Percentiles rank a stretch among this genome's conserved stretches.
These are phyloP conservation scores for Penicillium griseofulvum DNA, from an alignment of 2,329 filamentous ascomycete genomes.

Conservation along the genomic window DNA sequence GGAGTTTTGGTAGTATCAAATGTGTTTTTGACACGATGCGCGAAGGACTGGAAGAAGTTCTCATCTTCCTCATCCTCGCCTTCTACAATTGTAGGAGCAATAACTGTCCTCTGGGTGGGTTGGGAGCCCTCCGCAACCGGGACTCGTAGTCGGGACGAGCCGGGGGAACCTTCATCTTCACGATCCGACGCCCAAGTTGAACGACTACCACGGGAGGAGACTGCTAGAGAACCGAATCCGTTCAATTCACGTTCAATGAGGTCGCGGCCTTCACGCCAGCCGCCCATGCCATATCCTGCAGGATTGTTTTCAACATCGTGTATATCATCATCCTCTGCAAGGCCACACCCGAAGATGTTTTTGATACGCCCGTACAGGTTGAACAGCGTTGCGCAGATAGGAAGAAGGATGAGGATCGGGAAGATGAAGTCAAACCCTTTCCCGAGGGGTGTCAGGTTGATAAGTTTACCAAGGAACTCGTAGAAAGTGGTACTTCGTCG, in stretches of 20 bases:
- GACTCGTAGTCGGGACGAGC: constrained; percentile 35
- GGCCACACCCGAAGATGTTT: constrained; percentile 73
- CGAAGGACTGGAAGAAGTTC: constrained; percentile 78
- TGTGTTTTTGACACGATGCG: constrained; percentile 86
- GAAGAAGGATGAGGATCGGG: constrained; percentile 81
- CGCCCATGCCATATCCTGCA: constrained; percentile 69
- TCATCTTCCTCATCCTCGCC: constrained; percentile 69
- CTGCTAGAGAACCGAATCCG: constrained; percentile 53
- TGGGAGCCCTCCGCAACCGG: constrained; percentile 30
- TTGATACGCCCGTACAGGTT: constrained; percentile 82
- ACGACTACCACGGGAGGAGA: constrained; percentile 35
- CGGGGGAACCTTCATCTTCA: constrained; percentile 25
- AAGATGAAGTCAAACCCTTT: constrained; percentile 85
- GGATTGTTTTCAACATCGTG: constrained; percentile 60
- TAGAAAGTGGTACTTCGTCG: constrained; percentile 82
- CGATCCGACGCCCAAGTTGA: constrained; percentile 29
- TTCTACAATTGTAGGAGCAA: constrained; percentile 45
- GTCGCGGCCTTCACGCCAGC: constrained; percentile 87
- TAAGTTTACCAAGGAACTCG: constrained; percentile 75
- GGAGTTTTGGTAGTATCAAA: constrained; percentile 80
- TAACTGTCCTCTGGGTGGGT: constrained; percentile 31
- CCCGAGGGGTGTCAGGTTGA: constrained; percentile 79
- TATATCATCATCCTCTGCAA: constrained; percentile 69
- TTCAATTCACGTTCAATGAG: constrained; percentile 84
- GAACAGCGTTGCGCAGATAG: constrained; percentile 81